Evolutionary conservation across 2,329 filamentous ascomycete species (phyloP), one percentile per base, ranked within the genome.

Genomic region (Sporothrix protearum): DNA sequence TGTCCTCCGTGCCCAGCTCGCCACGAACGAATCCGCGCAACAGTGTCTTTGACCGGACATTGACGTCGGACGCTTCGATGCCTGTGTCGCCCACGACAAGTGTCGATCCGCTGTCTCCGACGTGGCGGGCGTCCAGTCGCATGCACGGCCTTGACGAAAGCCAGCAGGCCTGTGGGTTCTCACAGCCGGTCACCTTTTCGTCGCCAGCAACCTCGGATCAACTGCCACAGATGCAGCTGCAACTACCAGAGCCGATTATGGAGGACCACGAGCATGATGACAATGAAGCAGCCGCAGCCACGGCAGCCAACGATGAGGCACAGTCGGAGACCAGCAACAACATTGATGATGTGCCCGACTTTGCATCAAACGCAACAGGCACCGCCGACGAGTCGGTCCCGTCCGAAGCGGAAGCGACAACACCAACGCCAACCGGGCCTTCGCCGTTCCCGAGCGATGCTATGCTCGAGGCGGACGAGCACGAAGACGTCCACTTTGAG

Each of bases 31-130:
- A 88, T 39, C 89, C 89, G 74, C 88, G 91, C 22, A 87, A 87
- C 68, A 93, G 92, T 0, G 83, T 97, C 63, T 97, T 97, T 76
- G 95, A 97, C 78, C 86, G 88, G 42, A 82, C 67, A 3, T 16
- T 87, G 12, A 88, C 91, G 61, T 83, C 84, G 22, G 90, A 92
- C 68, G 90, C 87, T 2, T 94, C 92, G 12, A 86, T 90, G 64
- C 92, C 94, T 0, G 91, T 89, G 0, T 97, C 94, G 49, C 95
- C 96, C 0, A 90, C 92, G 19, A 97, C 93, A 0, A 91, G 89
- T 69, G 83, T 90, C 16, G 87, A 85, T 84, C 92, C 93, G 1
- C 83, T 88, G 76, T 91, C 91, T 55, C 88, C 86, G 1, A 83
- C 84, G 2, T 87, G 88, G 82, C 81, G 80, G 47, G 78, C 83